These are phyloP conservation scores for Chlorella vulgaris DNA, from an alignment of 139 green algal genomes.

Conservation along the genomic window DNA sequence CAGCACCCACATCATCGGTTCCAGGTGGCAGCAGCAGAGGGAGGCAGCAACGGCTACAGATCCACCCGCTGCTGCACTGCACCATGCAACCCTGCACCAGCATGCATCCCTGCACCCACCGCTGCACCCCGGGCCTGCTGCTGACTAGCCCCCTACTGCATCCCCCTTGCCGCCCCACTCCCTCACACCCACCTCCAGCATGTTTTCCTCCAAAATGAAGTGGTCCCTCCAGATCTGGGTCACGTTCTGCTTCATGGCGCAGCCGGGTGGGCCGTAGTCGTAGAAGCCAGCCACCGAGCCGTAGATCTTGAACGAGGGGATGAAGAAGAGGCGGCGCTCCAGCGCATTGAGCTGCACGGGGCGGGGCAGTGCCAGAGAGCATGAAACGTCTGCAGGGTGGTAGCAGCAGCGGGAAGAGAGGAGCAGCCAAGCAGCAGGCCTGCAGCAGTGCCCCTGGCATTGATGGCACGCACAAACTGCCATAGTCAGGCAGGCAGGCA, in stretches of 20 bases:
- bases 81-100: too few species aligned
- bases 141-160: too few species aligned
- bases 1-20: too few species aligned
- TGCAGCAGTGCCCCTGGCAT: not conserved
- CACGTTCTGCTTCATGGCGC: conserved; percentile 97
- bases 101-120: too few species aligned
- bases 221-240: conserved; percentile 91
- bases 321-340: conserved; percentile 94
- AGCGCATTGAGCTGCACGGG: conserved; percentile 73
- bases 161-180: not conserved
- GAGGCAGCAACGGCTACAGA: not conserved
- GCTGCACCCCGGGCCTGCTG: not conserved
- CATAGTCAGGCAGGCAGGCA: not conserved
- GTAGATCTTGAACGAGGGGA: conserved; percentile 99
- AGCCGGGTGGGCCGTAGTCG: conserved; percentile 97
- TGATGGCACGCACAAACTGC: not conserved
- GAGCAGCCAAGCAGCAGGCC: too few species aligned
- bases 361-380: not conserved
- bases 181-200: conserved; percentile 86
- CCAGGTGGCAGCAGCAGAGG: not conserved
- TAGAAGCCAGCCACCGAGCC: conserved; percentile 95
- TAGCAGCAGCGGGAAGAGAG: too few species aligned
- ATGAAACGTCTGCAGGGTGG: too few species aligned
- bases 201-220: conserved; percentile 98
- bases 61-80: too few species aligned